These are phyloP conservation scores for Trichomonas gallinae DNA, from an alignment of 208 protist genomes.

Conservation along the genomic window DNA sequence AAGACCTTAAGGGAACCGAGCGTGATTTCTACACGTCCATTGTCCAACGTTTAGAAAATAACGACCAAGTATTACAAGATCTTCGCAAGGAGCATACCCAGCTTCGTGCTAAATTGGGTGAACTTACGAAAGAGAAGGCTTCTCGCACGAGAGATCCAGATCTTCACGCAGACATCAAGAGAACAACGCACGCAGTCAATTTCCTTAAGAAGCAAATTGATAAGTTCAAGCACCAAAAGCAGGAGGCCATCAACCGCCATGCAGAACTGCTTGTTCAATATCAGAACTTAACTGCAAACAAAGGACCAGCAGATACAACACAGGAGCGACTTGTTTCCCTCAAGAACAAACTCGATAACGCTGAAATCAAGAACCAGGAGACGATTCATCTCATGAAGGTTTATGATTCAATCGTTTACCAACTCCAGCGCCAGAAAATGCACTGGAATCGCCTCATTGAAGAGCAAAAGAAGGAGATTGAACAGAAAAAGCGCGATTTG, in stretches of 20 bases:
- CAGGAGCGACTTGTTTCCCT: neutral
- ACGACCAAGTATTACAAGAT: neutral
- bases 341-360: neutral
- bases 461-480: neutral
- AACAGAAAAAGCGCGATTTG: neutral
- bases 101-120: neutral
- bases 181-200: neutral
- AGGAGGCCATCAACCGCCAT: neutral
- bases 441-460: neutral
- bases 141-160: neutral
- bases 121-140: neutral
- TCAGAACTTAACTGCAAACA: neutral
- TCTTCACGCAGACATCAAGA: neutral
- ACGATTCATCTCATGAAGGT: neutral
- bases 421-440: conserved; percentile 1
- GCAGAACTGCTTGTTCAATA: neutral
- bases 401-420: neutral
- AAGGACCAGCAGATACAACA: neutral
- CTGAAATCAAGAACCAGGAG: neutral
- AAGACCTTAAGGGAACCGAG: neutral
- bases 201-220: neutral
- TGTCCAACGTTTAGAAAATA: neutral
- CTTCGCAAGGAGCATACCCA: neutral
- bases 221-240: neutral
- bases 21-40: neutral